These are phyloP conservation scores for Pichia exigua DNA, from an alignment of 805 yeast genomes.

Conservation along the genomic window DNA sequence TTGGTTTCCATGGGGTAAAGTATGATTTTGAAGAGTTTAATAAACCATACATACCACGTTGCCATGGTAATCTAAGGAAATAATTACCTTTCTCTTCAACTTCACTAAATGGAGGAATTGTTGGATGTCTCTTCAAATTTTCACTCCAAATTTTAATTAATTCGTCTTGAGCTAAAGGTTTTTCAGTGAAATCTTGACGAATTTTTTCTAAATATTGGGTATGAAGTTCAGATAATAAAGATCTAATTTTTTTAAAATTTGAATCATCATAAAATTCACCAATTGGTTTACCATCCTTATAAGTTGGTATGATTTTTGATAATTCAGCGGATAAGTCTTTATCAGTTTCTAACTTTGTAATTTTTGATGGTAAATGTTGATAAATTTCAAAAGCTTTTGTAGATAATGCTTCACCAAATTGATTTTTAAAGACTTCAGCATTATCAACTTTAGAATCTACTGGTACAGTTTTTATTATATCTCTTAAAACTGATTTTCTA, in stretches of 20 bases:
- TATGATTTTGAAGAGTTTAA: constrained; percentile 68
- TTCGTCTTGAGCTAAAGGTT: constrained; percentile 23
- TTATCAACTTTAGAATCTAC: constrained; percentile 14
- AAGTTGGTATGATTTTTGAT: constrained; percentile 32
- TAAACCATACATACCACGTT: constrained; percentile 71
- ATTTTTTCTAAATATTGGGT: constrained; percentile 26
- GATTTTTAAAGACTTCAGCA: constrained; percentile 27
- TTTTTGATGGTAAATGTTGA: constrained; percentile 20
- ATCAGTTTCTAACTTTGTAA: constrained; percentile 20
- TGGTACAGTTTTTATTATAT: constrained; percentile 30
- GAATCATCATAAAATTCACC: constrained; percentile 26
- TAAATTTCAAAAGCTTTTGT: constrained; percentile 31
- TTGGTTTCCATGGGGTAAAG: constrained; percentile 95
- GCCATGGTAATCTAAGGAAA: constrained; percentile 72
- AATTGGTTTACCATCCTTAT: constrained; percentile 23
- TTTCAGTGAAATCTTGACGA: constrained; percentile 20
- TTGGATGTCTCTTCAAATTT: constrained; percentile 34
- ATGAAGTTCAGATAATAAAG: constrained; percentile 27
- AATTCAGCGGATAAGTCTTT: constrained; percentile 46
- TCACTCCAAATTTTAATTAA: constrained; percentile 39
- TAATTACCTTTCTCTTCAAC: constrained; percentile 27
- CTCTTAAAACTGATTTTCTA: constrained; percentile 39
- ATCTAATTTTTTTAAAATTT: constrained; percentile 27
- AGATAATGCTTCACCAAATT: constrained; percentile 30
- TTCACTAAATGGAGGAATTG: constrained; percentile 29